Evolutionary conservation across 2,329 filamentous ascomycete genomes (phyloP).

Genomic region (Pezizomycotina sp.): DNA sequence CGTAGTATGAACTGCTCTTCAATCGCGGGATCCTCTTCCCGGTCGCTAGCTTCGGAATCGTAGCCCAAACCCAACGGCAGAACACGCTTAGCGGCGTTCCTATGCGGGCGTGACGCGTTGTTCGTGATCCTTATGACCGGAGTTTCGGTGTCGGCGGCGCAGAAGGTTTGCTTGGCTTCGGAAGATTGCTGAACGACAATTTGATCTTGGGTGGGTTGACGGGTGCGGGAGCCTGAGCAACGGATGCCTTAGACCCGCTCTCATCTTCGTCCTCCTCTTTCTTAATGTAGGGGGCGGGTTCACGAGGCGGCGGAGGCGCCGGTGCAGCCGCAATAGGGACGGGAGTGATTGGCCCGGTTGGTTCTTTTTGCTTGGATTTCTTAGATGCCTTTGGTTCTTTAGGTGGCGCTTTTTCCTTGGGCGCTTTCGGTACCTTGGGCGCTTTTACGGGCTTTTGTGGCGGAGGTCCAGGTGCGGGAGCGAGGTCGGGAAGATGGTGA

Average conservation of each 20-base stretch:
- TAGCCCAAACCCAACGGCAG: slow-evolving; percentile 65
- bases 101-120: slow-evolving; percentile 38
- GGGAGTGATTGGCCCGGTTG: neutral
- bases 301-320: slow-evolving; percentile 5
- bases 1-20: slow-evolving; percentile 82
- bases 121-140: slow-evolving; percentile 43
- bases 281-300: slow-evolving; percentile 17
- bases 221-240: slow-evolving; percentile 10
- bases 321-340: slow-evolving; percentile 2
- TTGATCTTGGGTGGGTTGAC: slow-evolving; percentile 3
- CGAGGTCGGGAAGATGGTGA: neutral
- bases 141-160: slow-evolving; percentile 20
- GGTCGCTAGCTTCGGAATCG: slow-evolving; percentile 87
- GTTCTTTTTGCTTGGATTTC: slow-evolving; percentile 3
- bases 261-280: slow-evolving; percentile 12
- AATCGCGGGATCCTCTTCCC: slow-evolving; percentile 69
- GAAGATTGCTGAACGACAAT: slow-evolving; percentile 9
- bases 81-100: slow-evolving; percentile 43
- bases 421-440: slow-evolving; percentile 6
- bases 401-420: neutral
- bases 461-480: too few relatives aligned
- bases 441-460: too few relatives aligned
- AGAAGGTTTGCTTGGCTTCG: slow-evolving; percentile 5
- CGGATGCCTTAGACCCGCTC: slow-evolving; percentile 7
- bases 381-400: slow-evolving; percentile 12